Evolutionary conservation across 208 protist genomes (phyloP).

Genomic region (Leishmania gerbilli): DNA sequence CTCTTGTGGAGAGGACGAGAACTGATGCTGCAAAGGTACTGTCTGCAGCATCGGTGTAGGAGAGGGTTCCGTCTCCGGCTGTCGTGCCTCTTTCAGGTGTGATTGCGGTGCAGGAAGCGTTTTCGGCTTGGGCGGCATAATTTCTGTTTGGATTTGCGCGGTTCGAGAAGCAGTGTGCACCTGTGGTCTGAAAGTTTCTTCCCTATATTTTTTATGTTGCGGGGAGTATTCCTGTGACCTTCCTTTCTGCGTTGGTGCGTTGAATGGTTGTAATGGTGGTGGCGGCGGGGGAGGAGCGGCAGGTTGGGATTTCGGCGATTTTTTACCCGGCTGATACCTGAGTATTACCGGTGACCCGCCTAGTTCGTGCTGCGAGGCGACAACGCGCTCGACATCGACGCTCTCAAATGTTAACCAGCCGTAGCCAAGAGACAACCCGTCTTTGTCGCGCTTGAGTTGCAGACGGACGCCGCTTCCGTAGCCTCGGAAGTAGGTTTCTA

Average conservation of each 20-base stretch:
- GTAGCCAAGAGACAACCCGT: slow-evolving; percentile 62
- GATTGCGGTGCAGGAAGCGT: background rate
- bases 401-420: slow-evolving; percentile 52
- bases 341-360: slow-evolving; percentile 8
- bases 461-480: slow-evolving; percentile 37
- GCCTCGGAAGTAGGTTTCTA: slow-evolving; percentile 47
- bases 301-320: background rate
- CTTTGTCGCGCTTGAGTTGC: slow-evolving; percentile 37
- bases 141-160: background rate
- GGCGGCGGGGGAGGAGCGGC: background rate
- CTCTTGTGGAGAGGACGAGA: background rate
- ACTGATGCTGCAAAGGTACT: background rate
- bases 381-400: slow-evolving; percentile 11
- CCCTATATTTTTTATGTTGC: background rate
- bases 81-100: background rate
- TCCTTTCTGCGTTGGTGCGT: background rate
- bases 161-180: background rate
- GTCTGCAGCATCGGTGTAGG: background rate
- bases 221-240: background rate
- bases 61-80: background rate
- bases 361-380: slow-evolving; percentile 7
- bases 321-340: background rate
- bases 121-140: background rate
- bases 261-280: background rate
- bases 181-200: background rate